phyloP scores from a whole-genome alignment of 2,329 filamentous ascomycete species.

The Clarireedia hainanense region DNA sequence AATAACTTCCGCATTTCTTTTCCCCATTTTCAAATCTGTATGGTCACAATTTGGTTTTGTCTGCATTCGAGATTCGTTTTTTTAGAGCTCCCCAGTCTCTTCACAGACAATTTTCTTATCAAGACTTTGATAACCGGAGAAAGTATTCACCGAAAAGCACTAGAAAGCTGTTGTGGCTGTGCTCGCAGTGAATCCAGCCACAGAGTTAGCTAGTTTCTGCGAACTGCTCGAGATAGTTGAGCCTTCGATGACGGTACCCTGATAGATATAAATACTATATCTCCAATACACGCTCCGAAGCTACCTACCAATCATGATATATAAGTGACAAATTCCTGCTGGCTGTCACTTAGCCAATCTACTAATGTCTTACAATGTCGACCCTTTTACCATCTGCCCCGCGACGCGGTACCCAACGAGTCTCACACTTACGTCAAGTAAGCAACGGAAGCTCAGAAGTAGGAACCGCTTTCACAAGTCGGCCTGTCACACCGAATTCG shows the following conservation, averaged over 20 bases:
- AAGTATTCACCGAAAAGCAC: not conserved
- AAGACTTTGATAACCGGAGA: constrained; percentile 6
- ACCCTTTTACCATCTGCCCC: constrained; percentile 16
- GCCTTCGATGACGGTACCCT: not conserved
- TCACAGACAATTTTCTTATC: constrained; percentile 11
- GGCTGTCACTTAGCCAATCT: constrained; percentile 7
- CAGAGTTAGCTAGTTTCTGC: not conserved
- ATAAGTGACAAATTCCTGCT: not conserved
- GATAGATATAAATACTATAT: not conserved
- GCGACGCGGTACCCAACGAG: constrained; percentile 22
- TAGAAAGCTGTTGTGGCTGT: not conserved
- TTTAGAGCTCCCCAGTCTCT: not conserved
- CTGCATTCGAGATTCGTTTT: not conserved
- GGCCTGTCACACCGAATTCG: constrained; percentile 20
- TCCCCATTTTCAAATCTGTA: constrained; percentile 21
- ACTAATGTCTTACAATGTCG: constrained; percentile 21
- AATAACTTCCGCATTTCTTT: constrained; percentile 23
- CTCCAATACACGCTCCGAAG: not conserved
- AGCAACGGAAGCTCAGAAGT: constrained; percentile 25
- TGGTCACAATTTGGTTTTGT: not conserved
- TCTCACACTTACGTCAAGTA: constrained; percentile 27
- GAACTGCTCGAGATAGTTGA: not conserved
- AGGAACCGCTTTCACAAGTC: constrained; percentile 14
- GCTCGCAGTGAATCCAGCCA: not conserved
- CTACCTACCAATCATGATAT: constrained; percentile 16